Evolutionary conservation across 495 filamentous ascomycete genomes (phyloP).

Genomic region (Neurospora africana): DNA sequence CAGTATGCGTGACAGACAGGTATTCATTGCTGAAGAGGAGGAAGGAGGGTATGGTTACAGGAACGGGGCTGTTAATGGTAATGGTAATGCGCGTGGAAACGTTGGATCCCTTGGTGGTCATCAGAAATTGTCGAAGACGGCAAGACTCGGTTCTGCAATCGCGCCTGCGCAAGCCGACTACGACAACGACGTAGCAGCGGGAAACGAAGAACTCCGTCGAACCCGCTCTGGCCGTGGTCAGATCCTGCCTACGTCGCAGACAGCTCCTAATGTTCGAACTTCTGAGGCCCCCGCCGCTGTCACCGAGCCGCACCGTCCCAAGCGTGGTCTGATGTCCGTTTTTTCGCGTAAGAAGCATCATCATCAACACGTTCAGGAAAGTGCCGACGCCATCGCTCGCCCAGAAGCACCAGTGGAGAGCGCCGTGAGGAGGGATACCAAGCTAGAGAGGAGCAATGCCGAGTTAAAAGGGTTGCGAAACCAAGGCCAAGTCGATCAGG

Average conservation of each 20-base stretch:
- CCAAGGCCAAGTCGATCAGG: not conserved
- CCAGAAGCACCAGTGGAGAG: slow-evolving; percentile 31
- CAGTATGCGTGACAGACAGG: not conserved
- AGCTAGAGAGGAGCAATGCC: slow-evolving; percentile 35
- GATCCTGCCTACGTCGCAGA: slow-evolving; percentile 15
- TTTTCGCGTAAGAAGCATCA: slow-evolving; percentile 36
- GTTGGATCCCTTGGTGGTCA: not conserved
- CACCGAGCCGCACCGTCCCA: slow-evolving; percentile 4
- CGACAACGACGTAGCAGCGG: not conserved
- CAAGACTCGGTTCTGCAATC: not conserved
- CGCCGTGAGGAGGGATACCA: slow-evolving; percentile 40
- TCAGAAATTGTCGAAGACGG: not conserved
- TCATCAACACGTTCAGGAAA: slow-evolving; percentile 5
- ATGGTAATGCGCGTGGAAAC: not conserved
- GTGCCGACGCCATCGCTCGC: slow-evolving; percentile 30
- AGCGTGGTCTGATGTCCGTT: slow-evolving; percentile 33
- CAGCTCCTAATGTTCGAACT: slow-evolving; percentile 6
- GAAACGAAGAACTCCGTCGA: slow-evolving; percentile 12
- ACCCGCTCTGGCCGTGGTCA: slow-evolving; percentile 28
- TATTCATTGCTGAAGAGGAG: not conserved
- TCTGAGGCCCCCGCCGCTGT: not conserved
- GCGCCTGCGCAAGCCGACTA: not conserved
- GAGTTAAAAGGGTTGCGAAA: slow-evolving; percentile 26
- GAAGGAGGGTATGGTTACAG: not conserved
- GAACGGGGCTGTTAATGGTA: not conserved